A percentile compares a stretch with the other conserved stretches of the same genome.
Evolutionary conservation across 371 early-diverging fungal genomes (phyloP).

Genomic region (Amoeboaphelidium protococcarum): DNA sequence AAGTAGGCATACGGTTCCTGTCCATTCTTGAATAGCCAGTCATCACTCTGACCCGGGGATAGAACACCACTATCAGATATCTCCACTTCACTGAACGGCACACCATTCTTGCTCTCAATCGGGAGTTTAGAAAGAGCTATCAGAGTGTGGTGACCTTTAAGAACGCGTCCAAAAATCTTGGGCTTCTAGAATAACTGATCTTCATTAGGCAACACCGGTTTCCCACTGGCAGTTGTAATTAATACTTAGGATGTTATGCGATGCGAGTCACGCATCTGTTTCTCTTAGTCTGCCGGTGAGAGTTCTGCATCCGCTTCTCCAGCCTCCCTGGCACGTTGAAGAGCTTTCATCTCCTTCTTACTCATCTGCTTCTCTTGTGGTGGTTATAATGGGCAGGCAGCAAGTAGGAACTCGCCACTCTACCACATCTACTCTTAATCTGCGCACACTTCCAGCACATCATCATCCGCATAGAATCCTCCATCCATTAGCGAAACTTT

Average conservation of each 20-base stretch:
- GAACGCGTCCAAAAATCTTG: constrained; percentile 76
- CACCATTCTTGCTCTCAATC: constrained; percentile 36
- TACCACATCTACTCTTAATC: constrained; percentile 3
- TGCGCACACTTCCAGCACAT: too few relatives aligned
- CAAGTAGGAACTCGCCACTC: constrained; percentile 6
- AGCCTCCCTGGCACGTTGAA: constrained; percentile 11
- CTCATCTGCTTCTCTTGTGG: constrained; percentile 6
- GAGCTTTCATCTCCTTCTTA: constrained; percentile 10
- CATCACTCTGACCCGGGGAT: constrained; percentile 36
- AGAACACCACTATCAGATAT: constrained; percentile 30
- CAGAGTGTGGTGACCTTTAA: constrained; percentile 43
- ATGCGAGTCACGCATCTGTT: constrained; percentile 75
- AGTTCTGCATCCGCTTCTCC: constrained; percentile 73
- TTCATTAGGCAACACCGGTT: constrained; percentile 50
- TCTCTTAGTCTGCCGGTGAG: constrained; percentile 65
- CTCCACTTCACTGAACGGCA: constrained; percentile 22
- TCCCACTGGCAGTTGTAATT: constrained; percentile 63
- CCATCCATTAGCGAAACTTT: too few relatives aligned
- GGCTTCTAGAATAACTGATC: constrained; percentile 99
- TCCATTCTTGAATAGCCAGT: constrained; percentile 15
- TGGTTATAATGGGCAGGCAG: constrained; percentile 22
- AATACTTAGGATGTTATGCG: constrained; percentile 50
- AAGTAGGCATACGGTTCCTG: not conserved
- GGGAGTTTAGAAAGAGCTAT: too few relatives aligned
- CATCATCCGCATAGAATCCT: too few relatives aligned